Evolutionary conservation across 2,329 filamentous ascomycete species (phyloP).

Genomic region (Cryphonectria naterciae): DNA sequence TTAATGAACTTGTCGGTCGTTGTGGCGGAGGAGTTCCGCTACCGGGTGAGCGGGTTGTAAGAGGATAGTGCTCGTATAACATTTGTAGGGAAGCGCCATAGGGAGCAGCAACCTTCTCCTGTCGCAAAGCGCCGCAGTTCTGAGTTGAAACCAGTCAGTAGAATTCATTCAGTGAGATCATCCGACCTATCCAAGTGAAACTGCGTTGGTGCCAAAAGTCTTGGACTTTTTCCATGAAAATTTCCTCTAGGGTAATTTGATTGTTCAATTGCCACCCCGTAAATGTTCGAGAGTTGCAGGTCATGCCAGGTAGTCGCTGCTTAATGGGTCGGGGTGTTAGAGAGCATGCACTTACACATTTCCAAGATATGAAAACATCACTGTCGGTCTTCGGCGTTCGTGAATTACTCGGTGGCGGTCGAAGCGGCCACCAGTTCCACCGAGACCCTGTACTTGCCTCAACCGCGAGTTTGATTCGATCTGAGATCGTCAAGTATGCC

Average conservation of each 20-base stretch:
- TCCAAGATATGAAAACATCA: background rate
- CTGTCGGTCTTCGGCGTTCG: background rate
- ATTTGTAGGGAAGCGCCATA: background rate
- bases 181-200: background rate
- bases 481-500: background rate
- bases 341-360: background rate
- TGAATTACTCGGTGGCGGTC: background rate
- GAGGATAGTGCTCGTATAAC: background rate
- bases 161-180: background rate
- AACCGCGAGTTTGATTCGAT: conserved; percentile 2
- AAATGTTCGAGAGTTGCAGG: background rate
- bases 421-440: conserved; percentile 18
- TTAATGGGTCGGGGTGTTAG: background rate
- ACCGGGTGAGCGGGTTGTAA: background rate
- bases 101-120: background rate
- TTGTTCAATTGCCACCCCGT: background rate
- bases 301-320: background rate
- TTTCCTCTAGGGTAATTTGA: background rate
- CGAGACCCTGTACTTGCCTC: conserved; percentile 6
- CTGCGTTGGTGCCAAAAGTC: background rate
- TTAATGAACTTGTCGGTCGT: conserved; percentile 5
- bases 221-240: background rate
- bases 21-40: background rate
- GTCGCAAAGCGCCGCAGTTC: background rate
- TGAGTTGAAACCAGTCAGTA: background rate